These are phyloP conservation scores for Curvularia lunata DNA, from an alignment of 2,329 filamentous ascomycete genomes.

Conservation along the genomic window DNA sequence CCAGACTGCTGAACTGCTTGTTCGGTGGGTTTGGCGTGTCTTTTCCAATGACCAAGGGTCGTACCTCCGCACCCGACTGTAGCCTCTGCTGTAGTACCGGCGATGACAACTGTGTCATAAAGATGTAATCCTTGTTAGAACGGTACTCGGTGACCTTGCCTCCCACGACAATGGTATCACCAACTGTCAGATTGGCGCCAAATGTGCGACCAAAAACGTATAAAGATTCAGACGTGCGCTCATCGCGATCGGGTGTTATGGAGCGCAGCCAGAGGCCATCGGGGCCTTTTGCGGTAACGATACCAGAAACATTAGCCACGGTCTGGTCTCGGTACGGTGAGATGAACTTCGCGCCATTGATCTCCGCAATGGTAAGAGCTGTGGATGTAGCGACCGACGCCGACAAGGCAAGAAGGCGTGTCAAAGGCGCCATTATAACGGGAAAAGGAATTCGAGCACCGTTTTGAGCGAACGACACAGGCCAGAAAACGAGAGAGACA, in stretches of 20 bases:
- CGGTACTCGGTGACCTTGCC: slow-evolving; percentile 67
- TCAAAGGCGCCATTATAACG: slow-evolving; percentile 20
- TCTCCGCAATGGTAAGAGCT: slow-evolving; percentile 59
- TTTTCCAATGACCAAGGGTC: slow-evolving; percentile 66
- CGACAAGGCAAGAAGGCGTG: slow-evolving; percentile 26
- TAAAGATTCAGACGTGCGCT: slow-evolving; percentile 67
- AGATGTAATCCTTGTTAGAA: slow-evolving; percentile 63
- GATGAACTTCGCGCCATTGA: slow-evolving; percentile 70
- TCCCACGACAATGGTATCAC: slow-evolving; percentile 67
- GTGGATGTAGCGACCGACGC: slow-evolving; percentile 24
- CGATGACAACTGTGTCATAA: slow-evolving; percentile 67
- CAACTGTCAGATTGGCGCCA: slow-evolving; percentile 56
- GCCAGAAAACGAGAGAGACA: no score
- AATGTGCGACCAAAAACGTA: slow-evolving; percentile 67
- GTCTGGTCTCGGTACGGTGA: slow-evolving; percentile 65
- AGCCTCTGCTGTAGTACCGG: slow-evolving; percentile 62
- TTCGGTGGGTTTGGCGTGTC: slow-evolving; percentile 65
- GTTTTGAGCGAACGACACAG: neutral
- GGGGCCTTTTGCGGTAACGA: slow-evolving; percentile 68
- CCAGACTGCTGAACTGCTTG: slow-evolving; percentile 65
- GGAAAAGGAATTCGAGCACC: neutral
- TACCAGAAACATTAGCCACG: slow-evolving; percentile 66
- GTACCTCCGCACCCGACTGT: slow-evolving; percentile 61
- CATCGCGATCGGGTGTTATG: slow-evolving; percentile 61
- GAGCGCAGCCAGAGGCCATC: slow-evolving; percentile 71